These are phyloP conservation scores for Onygenales sp. DNA, from an alignment of 2,329 filamentous ascomycete species.

Conservation along the genomic window DNA sequence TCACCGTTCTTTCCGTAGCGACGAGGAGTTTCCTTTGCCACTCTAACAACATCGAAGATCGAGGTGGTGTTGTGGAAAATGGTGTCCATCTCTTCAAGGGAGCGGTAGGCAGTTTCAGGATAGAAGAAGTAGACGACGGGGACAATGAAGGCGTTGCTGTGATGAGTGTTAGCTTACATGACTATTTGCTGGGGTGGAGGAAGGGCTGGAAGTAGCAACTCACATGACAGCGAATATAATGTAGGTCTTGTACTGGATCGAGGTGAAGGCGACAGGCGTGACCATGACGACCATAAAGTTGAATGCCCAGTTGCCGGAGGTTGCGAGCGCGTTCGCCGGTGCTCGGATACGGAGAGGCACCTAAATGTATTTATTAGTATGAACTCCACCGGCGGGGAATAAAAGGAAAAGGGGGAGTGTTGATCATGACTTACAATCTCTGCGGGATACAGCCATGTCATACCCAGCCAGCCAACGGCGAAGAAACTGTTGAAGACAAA, in stretches of 20 bases:
- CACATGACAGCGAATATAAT: conserved; percentile 48
- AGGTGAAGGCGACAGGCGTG: conserved; percentile 50
- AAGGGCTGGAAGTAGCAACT: conserved; percentile 12
- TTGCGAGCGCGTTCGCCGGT: conserved; percentile 55
- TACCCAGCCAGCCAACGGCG: conserved; percentile 50
- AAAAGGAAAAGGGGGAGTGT: neutral
- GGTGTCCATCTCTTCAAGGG: conserved; percentile 60
- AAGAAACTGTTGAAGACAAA: conserved; percentile 57
- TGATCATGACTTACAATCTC: conserved; percentile 41
- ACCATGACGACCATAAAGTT: conserved; percentile 61
- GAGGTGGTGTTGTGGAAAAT: conserved; percentile 51
- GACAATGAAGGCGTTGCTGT: conserved; percentile 44
- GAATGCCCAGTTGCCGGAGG: conserved; percentile 51
- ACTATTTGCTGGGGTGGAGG: neutral
- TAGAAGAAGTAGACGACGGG: conserved; percentile 53
- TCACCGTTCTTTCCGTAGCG: conserved; percentile 51
- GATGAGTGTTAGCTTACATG: conserved; percentile 7
- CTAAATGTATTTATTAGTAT: conserved; percentile 7
- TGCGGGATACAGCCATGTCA: conserved; percentile 54
- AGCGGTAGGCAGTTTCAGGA: conserved; percentile 50
- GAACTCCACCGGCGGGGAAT: neutral
- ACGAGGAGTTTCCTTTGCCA: conserved; percentile 43
- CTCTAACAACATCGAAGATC: conserved; percentile 40
- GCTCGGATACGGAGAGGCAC: conserved; percentile 34
- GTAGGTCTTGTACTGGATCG: conserved; percentile 47